These are phyloP conservation scores for Fusarium tanahbumbuense DNA, from an alignment of 2,329 filamentous ascomycete species.

Conservation along the genomic window DNA sequence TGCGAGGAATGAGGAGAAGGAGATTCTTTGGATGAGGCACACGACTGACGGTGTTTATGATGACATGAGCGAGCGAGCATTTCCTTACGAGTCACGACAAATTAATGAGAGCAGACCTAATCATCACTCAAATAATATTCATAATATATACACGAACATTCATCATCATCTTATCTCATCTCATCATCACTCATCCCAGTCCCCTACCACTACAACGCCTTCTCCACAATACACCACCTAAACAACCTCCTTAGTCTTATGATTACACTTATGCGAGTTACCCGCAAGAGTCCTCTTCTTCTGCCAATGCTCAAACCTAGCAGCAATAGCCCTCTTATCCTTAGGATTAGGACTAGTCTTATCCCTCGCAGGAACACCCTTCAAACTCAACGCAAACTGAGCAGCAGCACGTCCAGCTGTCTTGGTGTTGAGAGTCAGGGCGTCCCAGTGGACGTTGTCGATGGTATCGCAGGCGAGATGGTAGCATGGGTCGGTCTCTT, in stretches of 20 bases:
- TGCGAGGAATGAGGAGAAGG: not conserved
- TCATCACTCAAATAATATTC: not conserved
- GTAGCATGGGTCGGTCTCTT: constrained; percentile 52
- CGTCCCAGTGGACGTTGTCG: constrained; percentile 56
- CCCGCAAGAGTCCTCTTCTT: constrained; percentile 41
- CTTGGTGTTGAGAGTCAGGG: constrained; percentile 54
- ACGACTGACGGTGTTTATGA: not conserved
- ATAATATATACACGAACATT: constrained; percentile 15
- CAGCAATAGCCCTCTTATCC: constrained; percentile 42
- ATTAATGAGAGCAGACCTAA: not conserved
- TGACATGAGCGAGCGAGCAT: constrained; percentile 6
- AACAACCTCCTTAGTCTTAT: constrained; percentile 40
- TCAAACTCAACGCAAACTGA: constrained; percentile 52
- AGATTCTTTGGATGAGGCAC: not conserved
- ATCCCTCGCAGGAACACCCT: constrained; percentile 50
- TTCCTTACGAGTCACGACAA: constrained; percentile 6
- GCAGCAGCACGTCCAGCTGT: constrained; percentile 65
- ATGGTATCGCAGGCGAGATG: constrained; percentile 56
- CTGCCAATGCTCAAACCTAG: constrained; percentile 44
- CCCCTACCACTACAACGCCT: not conserved
- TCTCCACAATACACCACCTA: not conserved
- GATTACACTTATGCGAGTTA: constrained; percentile 48
- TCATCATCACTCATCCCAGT: constrained; percentile 12
- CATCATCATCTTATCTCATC: not conserved
- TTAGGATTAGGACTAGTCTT: constrained; percentile 47